Base-by-base conservation (phyloP, 2,329 filamentous ascomycete genomes). In the Colletotrichum acutatum region DNA sequence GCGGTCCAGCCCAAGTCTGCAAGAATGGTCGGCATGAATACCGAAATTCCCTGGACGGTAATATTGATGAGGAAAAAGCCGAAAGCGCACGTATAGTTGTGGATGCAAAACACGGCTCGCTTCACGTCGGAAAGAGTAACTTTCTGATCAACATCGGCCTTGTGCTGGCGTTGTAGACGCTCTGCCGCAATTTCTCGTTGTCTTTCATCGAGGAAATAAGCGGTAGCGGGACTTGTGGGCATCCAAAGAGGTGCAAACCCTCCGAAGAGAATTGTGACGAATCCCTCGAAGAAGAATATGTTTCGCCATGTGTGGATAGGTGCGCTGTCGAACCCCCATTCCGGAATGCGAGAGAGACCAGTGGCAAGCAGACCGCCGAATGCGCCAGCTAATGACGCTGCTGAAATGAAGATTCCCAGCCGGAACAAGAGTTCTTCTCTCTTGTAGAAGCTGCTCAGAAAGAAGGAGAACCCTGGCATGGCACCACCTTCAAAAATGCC, bases 241-340 rank as follows among this genome's bases (percentile, higher is more conserved):
- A 91, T 86, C 74, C 88, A 80, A 64, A 88, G 82, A 0, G 88
- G 88, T 0, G 88, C 86, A 1, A 81, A 71, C 1, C 85, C 52
- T 0, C 87, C 88, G 14, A 87, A 76, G 54, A 88, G 71, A 26
- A 86, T 79, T 11, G 89, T 91, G 74, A 90, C 76, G 54, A 90
- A 78, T 0, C 89, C 90, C 77, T 91, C 89, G 72, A 91, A 90
- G 80, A 91, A 90, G 82, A 91, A 91, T 75, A 91, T 91, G 78
- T 89, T 89, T 72, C 87, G 84, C 88, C 88, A 89, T 0, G 84
- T 86, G 74, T 86, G 82, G 65, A 90, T 83, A 32, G 77, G 81
- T 71, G 82, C 82, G 2, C 80, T 74, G 0, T 78, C 80, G 7
- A 82, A 77, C 0, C 89, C 89, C 87, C 88, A 91, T 42, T 81